phyloP scores from a whole-genome alignment of 1,284 basidiomycete genomes.

The Papiliotrema nemorosa region DNA sequence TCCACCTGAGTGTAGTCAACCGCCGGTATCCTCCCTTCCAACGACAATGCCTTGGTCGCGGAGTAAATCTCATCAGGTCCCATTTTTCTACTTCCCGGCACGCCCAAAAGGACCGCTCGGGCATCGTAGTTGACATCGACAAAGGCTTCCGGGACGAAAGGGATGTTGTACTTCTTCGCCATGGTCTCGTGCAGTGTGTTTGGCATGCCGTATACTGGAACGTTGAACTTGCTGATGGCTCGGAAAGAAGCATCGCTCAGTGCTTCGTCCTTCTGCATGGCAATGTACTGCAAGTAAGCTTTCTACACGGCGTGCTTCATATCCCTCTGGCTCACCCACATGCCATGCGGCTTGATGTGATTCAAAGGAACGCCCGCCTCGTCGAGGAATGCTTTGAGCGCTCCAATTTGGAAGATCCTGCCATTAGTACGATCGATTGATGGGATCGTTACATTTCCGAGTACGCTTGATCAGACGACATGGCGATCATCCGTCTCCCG shows the following conservation, averaged over 20 bases:
- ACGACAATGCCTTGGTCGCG: conserved; percentile 14
- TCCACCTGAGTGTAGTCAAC: conserved; percentile 21
- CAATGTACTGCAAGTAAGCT: conserved; percentile 25
- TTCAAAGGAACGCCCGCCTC: conserved; percentile 31
- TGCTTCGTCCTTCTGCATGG: conserved; percentile 32
- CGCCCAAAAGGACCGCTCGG: conserved; percentile 31
- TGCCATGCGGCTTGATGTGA: conserved; percentile 37
- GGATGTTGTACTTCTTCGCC: conserved; percentile 33
- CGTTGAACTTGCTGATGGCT: conserved; percentile 34
- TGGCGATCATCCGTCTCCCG: conserved; percentile 17
- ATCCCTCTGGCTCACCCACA: conserved; percentile 32
- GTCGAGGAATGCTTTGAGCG: conserved; percentile 38
- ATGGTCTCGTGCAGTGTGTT: conserved; percentile 39
- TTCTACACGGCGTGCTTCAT: no score
- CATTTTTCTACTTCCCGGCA: conserved; percentile 29
- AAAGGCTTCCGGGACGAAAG: conserved; percentile 39
- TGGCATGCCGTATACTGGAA: conserved; percentile 43
- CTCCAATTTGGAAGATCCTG: conserved; percentile 39
- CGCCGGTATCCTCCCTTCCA: conserved; percentile 19
- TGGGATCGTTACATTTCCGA: conserved; percentile 20
- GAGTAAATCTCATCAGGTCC: conserved; percentile 21
- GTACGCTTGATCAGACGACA: conserved; percentile 25
- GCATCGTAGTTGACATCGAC: conserved; percentile 37
- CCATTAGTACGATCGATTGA: background rate
- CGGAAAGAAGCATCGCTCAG: conserved; percentile 34